Evolutionary conservation across 495 filamentous ascomycete species (phyloP).

Genomic region (Eremomyces bilateralis): DNA sequence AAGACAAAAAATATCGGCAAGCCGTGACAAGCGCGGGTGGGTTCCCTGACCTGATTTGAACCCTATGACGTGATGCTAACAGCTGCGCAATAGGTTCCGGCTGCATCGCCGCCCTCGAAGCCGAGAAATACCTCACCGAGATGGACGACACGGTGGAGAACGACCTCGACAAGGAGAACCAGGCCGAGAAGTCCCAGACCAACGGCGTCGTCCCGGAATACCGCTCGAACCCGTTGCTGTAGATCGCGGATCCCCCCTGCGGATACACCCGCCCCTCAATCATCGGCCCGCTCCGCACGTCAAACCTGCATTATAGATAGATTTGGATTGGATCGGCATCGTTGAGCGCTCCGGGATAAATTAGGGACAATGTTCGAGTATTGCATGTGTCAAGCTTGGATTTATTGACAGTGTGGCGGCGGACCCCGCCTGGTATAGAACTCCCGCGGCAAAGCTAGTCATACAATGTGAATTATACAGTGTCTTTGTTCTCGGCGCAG

Average conservation of each 20-base stretch:
- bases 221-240: constrained; percentile 39
- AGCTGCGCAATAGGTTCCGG: constrained; percentile 59
- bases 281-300: background rate
- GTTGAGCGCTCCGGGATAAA: background rate
- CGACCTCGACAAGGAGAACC: constrained; percentile 17
- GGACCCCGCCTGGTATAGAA: too few relatives aligned
- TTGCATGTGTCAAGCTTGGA: background rate
- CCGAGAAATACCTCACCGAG: constrained; percentile 77
- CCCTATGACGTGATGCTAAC: constrained; percentile 17
- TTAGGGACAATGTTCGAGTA: background rate
- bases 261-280: too few relatives aligned
- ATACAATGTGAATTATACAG: too few relatives aligned
- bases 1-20: constrained; percentile 96
- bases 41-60: constrained; percentile 14
- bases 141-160: constrained; percentile 30
- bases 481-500: too few relatives aligned
- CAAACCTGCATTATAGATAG: background rate
- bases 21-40: constrained; percentile 92
- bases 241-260: too few relatives aligned
- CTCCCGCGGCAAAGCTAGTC: too few relatives aligned
- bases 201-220: constrained; percentile 36
- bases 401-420: too few relatives aligned
- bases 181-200: constrained; percentile 23
- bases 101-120: constrained; percentile 85
- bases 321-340: background rate